Evolutionary conservation across 192 early-diverging fungal genomes (phyloP).

Genomic region (Geranomyces variabilis): DNA sequence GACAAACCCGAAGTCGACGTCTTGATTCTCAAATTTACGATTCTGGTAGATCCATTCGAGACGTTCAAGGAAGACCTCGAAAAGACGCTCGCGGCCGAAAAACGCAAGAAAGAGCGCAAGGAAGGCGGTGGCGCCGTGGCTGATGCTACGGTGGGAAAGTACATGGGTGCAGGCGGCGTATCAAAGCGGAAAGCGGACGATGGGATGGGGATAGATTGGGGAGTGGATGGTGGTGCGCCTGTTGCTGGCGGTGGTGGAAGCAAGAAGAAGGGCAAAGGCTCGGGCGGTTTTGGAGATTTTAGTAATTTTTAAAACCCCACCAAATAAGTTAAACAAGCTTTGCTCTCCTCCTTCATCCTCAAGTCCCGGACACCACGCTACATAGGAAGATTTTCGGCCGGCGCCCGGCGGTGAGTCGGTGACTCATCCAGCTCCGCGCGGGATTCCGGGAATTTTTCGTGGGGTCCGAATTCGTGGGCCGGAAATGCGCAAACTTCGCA

Average conservation of each 20-base stretch:
- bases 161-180: slow-evolving; percentile 44
- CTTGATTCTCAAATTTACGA: slow-evolving; percentile 68
- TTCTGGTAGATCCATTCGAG: slow-evolving; percentile 87
- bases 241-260: not conserved
- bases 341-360: too few species aligned
- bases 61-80: slow-evolving; percentile 68
- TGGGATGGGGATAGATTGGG: not conserved
- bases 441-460: too few species aligned
- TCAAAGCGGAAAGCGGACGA: slow-evolving; percentile 25
- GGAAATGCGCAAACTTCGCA: too few species aligned
- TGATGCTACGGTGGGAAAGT: slow-evolving; percentile 63
- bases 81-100: slow-evolving; percentile 55
- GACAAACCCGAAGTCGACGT: slow-evolving; percentile 79
- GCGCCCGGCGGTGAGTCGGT: too few species aligned
- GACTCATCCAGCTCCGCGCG: too few species aligned
- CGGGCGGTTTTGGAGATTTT: slow-evolving; percentile 46
- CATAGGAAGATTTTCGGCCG: too few species aligned
- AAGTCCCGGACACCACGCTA: too few species aligned
- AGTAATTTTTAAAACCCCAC: slow-evolving; percentile 35
- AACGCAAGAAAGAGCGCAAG: slow-evolving; percentile 41
- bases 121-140: slow-evolving; percentile 30
- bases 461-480: too few species aligned
- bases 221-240: not conserved
- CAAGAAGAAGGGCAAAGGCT: slow-evolving; percentile 18
- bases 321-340: too few species aligned